A percentile compares a stretch with the other conserved stretches of the same genome.
These are phyloP conservation scores for Fusarium sp. DNA, from an alignment of 2,329 filamentous ascomycete genomes.

Conservation along the genomic window DNA sequence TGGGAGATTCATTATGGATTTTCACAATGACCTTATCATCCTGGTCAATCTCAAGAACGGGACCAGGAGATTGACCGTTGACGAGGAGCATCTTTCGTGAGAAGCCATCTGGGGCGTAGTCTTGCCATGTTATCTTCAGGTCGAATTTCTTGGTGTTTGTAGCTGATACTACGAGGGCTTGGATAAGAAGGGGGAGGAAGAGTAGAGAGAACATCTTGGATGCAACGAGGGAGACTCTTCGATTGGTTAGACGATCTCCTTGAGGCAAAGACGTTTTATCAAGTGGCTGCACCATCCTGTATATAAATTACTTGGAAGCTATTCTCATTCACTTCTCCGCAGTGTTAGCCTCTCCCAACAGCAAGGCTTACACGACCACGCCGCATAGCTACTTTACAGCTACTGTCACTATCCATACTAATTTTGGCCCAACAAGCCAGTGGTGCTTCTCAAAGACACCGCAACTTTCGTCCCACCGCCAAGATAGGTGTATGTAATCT, in stretches of 20 bases:
- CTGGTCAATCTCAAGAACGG: conserved; percentile 64
- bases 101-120: conserved; percentile 58
- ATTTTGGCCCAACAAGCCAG: not conserved
- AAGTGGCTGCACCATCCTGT: not conserved
- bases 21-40: conserved; percentile 60
- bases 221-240: not conserved
- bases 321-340: not conserved
- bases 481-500: not conserved
- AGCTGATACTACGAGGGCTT: no score
- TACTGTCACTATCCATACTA: not conserved
- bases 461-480: not conserved
- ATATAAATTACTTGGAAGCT: conserved; percentile 16
- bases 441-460: not conserved
- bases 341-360: not conserved
- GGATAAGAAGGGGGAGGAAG: conserved; percentile 22
- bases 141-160: conserved; percentile 42
- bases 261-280: no score
- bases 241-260: not conserved
- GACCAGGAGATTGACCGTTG: conserved; percentile 72
- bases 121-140: conserved; percentile 52
- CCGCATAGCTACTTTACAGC: not conserved
- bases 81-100: conserved; percentile 60
- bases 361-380: conserved; percentile 6
- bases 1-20: conserved; percentile 60
- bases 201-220: conserved; percentile 19